Conservation (phyloP, 768 basidiomycete species). For the Leucosporidium creatinivorum region DNA sequence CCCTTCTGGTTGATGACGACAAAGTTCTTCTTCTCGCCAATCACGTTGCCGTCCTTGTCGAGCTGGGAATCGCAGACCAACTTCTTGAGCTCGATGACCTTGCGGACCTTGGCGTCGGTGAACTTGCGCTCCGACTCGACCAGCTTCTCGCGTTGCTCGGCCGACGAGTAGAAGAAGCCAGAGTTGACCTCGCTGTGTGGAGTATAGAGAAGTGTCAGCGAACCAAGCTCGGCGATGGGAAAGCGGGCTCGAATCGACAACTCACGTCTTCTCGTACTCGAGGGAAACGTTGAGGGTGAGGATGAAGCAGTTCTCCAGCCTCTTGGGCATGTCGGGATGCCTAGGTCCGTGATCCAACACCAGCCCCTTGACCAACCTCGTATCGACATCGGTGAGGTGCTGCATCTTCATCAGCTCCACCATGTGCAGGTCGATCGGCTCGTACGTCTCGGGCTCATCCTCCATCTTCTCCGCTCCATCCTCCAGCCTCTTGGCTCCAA, state of each 20-base stretch:
- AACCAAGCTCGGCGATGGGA: neutral
- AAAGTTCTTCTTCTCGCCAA: conserved; percentile 60
- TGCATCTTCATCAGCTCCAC: conserved; percentile 99
- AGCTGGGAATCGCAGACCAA: conserved; percentile 89
- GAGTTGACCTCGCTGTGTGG: conserved; percentile 87
- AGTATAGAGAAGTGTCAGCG: conserved; percentile 26
- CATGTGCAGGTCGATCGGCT: conserved; percentile 98
- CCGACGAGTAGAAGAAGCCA: conserved; percentile 96
- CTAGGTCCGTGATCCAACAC: conserved; percentile 89
- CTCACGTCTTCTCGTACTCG: conserved; percentile 99
- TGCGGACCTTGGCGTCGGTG: conserved; percentile 86
- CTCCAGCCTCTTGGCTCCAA: conserved; percentile 50
- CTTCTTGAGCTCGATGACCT: conserved; percentile 94
- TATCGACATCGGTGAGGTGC: conserved; percentile 94
- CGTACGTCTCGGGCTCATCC: conserved; percentile 56
- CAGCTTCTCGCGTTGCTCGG: conserved; percentile 96
- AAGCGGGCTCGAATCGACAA: conserved; percentile 32
- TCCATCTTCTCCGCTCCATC: conserved; percentile 51
- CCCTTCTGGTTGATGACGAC: conserved; percentile 98
- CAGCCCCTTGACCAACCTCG: conserved; percentile 86
- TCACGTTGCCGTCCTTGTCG: conserved; percentile 48
- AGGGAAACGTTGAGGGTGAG: conserved; percentile 93
- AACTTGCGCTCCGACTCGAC: conserved; percentile 94
- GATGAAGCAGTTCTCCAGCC: conserved; percentile 91
- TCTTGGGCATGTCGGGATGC: conserved; percentile 99